Conservation (phyloP, 371 early-diverging fungal genomes). For the Mucor indicus region DNA sequence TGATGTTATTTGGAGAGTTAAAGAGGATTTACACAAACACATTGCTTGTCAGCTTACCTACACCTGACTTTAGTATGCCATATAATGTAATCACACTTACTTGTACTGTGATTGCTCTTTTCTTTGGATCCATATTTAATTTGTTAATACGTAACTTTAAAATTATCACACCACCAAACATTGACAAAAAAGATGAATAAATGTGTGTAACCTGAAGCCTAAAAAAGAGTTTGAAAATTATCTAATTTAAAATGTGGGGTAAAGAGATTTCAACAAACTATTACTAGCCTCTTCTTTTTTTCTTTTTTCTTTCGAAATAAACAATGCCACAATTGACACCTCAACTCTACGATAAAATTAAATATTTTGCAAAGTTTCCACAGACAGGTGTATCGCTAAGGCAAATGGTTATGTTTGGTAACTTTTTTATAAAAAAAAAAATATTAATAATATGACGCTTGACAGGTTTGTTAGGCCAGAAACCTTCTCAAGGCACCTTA, state of each 20-base stretch:
- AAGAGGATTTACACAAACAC: slow-evolving; percentile 80
- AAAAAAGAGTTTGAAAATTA: slow-evolving; percentile 1
- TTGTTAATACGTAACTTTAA: slow-evolving; percentile 66
- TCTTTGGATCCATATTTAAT: slow-evolving; percentile 93
- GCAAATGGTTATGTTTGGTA: slow-evolving; percentile 60
- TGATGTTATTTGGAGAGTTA: slow-evolving; percentile 13
- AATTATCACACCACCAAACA: slow-evolving; percentile 15
- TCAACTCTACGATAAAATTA: slow-evolving; percentile 69
- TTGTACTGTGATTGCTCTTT: slow-evolving; percentile 91
- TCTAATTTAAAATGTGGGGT: slow-evolving; percentile 17
- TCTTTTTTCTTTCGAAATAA: slow-evolving; percentile 4
- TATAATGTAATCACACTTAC: slow-evolving; percentile 97
- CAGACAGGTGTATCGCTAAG: slow-evolving; percentile 94
- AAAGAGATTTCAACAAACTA: background rate
- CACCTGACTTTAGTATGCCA: slow-evolving; percentile 98
- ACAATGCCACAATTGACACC: slow-evolving; percentile 57
- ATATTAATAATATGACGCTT: background rate
- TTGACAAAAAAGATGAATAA: background rate
- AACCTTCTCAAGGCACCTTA: slow-evolving; percentile 79
- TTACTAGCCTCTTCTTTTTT: background rate
- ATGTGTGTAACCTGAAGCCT: background rate
- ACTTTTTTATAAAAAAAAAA: background rate
- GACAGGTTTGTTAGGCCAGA: slow-evolving; percentile 59
- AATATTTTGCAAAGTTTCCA: slow-evolving; percentile 74
- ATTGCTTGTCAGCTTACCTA: slow-evolving; percentile 81